phyloP scores from a whole-genome alignment of 2,329 filamentous ascomycete species.

The Exophiala sideris region DNA sequence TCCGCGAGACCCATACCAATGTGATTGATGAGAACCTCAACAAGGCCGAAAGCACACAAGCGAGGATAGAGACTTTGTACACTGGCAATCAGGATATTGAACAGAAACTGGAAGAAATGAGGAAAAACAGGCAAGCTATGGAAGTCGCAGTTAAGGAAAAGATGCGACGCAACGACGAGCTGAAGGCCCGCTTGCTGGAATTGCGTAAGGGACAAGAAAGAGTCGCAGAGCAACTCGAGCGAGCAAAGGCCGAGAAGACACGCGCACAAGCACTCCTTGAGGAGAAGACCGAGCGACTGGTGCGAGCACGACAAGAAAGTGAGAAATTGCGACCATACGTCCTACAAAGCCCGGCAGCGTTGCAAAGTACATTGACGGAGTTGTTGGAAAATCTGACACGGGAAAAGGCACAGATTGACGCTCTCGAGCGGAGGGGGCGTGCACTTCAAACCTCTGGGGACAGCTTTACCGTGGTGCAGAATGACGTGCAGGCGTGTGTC shows the following conservation, averaged over 20 bases:
- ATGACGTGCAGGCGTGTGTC: slow-evolving; percentile 83
- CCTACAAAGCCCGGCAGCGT: slow-evolving; percentile 76
- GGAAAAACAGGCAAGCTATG: slow-evolving; percentile 72
- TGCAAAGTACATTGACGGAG: slow-evolving; percentile 79
- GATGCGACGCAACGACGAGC: slow-evolving; percentile 76
- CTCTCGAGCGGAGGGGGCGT: slow-evolving; percentile 79
- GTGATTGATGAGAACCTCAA: slow-evolving; percentile 94
- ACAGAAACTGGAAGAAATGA: slow-evolving; percentile 73
- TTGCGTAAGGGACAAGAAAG: slow-evolving; percentile 77
- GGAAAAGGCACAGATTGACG: slow-evolving; percentile 82
- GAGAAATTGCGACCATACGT: slow-evolving; percentile 89
- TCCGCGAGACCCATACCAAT: slow-evolving; percentile 84
- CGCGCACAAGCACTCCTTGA: slow-evolving; percentile 63
- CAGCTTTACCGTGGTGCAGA: slow-evolving; percentile 77
- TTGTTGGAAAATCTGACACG: slow-evolving; percentile 71
- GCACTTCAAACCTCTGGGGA: slow-evolving; percentile 89
- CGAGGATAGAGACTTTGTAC: slow-evolving; percentile 81
- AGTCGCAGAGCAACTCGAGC: slow-evolving; percentile 77
- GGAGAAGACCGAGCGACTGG: slow-evolving; percentile 48
- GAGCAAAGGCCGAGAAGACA: slow-evolving; percentile 74
- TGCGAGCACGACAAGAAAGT: slow-evolving; percentile 77
- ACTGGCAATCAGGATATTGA: slow-evolving; percentile 85
- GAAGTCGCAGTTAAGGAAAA: slow-evolving; percentile 81
- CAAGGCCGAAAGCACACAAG: slow-evolving; percentile 79
- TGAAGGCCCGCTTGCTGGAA: slow-evolving; percentile 78